These are phyloP conservation scores for Fusarium sp. DNA, from an alignment of 2,329 filamentous ascomycete species.

Conservation along the genomic window DNA sequence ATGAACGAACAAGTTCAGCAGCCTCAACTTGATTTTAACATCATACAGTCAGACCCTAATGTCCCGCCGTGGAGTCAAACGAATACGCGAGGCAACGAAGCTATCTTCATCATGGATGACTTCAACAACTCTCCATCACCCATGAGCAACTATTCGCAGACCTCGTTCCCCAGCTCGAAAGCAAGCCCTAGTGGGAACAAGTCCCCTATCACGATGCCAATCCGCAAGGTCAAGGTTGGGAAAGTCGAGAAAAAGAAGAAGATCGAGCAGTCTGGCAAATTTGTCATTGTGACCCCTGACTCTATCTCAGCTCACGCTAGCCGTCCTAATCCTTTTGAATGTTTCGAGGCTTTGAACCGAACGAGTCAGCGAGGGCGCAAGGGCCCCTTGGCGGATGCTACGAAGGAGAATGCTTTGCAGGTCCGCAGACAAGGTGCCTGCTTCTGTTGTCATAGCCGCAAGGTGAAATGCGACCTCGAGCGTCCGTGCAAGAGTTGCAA, in stretches of 20 bases:
- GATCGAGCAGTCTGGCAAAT: conserved; percentile 59
- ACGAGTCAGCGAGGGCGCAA: conserved; percentile 68
- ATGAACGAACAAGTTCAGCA: conserved; percentile 48
- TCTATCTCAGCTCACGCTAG: conserved; percentile 66
- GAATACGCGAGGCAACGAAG: conserved; percentile 50
- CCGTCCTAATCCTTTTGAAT: conserved; percentile 66
- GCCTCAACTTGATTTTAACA: conserved; percentile 52
- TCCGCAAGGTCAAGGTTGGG: conserved; percentile 59
- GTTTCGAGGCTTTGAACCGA: conserved; percentile 64
- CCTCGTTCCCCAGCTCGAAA: conserved; percentile 50
- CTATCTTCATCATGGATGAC: conserved; percentile 57
- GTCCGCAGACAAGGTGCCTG: conserved; percentile 68
- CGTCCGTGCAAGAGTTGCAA: conserved; percentile 69
- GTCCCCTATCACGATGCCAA: conserved; percentile 52
- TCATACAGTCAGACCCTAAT: conserved; percentile 55
- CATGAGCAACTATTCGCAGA: conserved; percentile 50
- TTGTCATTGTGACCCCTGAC: conserved; percentile 68
- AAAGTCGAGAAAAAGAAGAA: conserved; percentile 63
- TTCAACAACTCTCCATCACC: conserved; percentile 54
- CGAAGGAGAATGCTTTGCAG: conserved; percentile 67
- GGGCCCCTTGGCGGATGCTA: conserved; percentile 67
- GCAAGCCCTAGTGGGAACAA: conserved; percentile 41
- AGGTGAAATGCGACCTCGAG: conserved; percentile 69
- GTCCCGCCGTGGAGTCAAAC: conserved; percentile 60
- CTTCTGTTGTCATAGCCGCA: conserved; percentile 71